Conservation (phyloP, 139 green algal species). For the Chlorella vulgaris region DNA sequence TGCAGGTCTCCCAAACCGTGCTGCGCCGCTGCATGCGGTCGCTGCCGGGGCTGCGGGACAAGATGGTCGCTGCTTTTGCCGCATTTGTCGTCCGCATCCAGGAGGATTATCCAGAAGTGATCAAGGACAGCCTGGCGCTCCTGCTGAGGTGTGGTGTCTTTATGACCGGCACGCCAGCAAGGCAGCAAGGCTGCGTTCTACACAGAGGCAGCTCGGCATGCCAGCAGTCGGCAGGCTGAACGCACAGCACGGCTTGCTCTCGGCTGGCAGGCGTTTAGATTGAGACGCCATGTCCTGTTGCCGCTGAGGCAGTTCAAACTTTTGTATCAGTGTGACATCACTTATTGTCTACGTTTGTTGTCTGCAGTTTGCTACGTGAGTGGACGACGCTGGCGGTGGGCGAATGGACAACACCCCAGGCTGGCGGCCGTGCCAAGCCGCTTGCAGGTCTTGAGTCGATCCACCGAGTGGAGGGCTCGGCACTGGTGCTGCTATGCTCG, state of each 20-base stretch:
- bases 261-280: too few species aligned
- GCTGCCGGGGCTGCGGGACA: slow-evolving; percentile 66
- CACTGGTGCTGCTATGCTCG: slow-evolving; percentile 40
- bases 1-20: slow-evolving; percentile 46
- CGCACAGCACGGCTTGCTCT: background rate
- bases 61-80: slow-evolving; percentile 62
- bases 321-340: too few species aligned
- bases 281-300: too few species aligned
- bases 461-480: slow-evolving; percentile 26
- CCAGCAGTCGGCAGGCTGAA: too few species aligned
- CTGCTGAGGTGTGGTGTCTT: slow-evolving; percentile 5
- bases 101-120: slow-evolving; percentile 74
- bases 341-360: too few species aligned
- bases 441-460: slow-evolving; percentile 25
- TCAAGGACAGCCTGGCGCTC: slow-evolving; percentile 8
- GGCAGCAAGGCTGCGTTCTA: background rate
- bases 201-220: too few species aligned
- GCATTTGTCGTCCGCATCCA: slow-evolving; percentile 55
- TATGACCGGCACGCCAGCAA: background rate
- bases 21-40: slow-evolving; percentile 60
- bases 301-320: too few species aligned
- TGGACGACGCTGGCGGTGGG: slow-evolving; percentile 15
- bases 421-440: background rate
- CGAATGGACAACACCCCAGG: background rate
- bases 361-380: slow-evolving; percentile 21